A percentile compares a stretch with the other conserved stretches of the same genome.
Evolutionary conservation across 306 rosid species (phyloP).

Genomic region (Betula pendula): DNA sequence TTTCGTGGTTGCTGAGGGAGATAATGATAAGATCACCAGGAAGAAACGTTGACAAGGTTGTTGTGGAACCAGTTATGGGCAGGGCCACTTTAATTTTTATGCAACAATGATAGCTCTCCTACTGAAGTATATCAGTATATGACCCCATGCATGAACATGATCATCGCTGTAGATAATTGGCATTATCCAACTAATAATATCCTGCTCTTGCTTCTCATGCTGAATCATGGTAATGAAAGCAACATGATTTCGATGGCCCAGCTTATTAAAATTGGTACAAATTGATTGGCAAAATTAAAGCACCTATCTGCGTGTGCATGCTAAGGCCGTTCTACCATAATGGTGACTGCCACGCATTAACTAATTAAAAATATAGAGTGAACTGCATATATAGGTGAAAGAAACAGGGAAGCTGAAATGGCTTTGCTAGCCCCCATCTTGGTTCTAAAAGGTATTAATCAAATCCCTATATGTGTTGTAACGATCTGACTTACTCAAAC

Average conservation of each 20-base stretch:
- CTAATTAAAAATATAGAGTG: no score
- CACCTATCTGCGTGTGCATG: constrained; percentile 45
- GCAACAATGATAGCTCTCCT: constrained; percentile 19
- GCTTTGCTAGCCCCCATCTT: background rate
- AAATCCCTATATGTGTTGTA: constrained; percentile 2
- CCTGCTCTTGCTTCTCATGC: constrained; percentile 36
- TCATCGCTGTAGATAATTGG: background rate
- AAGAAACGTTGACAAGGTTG: constrained; percentile 10
- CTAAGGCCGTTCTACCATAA: constrained; percentile 24
- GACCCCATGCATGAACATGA: constrained; percentile 21
- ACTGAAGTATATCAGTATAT: background rate
- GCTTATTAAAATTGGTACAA: background rate
- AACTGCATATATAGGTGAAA: no score
- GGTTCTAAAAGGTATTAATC: constrained; percentile 4
- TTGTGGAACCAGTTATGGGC: constrained; percentile 13
- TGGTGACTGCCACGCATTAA: no score
- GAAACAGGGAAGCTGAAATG: background rate
- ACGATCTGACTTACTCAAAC: no score
- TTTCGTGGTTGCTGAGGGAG: constrained; percentile 31
- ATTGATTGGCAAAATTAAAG: background rate
- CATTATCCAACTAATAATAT: constrained; percentile 3
- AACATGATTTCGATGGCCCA: constrained; percentile 8
- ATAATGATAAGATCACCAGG: constrained; percentile 21
- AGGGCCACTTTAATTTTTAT: constrained; percentile 15
- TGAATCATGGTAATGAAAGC: constrained; percentile 23